Base-by-base conservation (phyloP, 345 rosid genomes). In the Bretschneidera sinensis region DNA sequence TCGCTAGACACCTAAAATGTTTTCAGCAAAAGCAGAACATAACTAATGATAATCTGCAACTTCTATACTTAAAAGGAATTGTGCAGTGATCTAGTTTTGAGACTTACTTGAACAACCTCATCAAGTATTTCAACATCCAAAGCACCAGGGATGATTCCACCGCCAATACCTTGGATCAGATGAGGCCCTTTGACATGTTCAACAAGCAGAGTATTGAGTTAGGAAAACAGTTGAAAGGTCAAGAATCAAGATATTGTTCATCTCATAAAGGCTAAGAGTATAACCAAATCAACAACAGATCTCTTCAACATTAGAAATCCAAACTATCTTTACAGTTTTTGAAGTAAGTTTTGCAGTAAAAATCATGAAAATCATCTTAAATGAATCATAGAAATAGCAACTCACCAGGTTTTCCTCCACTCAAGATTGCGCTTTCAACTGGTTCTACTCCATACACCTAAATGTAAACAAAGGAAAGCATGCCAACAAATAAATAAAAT, bases 161-260 rank as follows among this genome's bases (percentile, higher is more conserved):
- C 53, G 3, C 86, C 86, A 57, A 81, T 76, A 16, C 86, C 86
- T 64, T 73, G 81, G 57, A 81, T 81, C 73, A 65, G 59, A 78
- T 81, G 86, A 7, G 47, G 18, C 28, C 86, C 83, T 81, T 39
- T 14, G 9, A 39, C 45, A 39, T 9, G 16, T 39, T 5, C 45
- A 39, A 11, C 4, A 4, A 31, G 4, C 35, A 31, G 10, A 39
- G 6, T 39, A 5, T 7, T 5, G n/a, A 11, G 10, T 39, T 39
- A 7, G n/a, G n/a, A n/a, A n/a, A n/a, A n/a, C n/a, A n/a, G n/a
- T n/a, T n/a, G n/a, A n/a, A n/a, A n/a, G n/a, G n/a, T n/a, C n/a
- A n/a, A n/a, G n/a, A n/a, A n/a, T n/a, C n/a, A n/a, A n/a, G n/a
- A n/a, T n/a, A n/a, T n/a, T n/a, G n/a, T n/a, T n/a, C n/a, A n/a